Evolutionary conservation across 768 basidiomycete genomes (phyloP).

Genomic region (Basidioascus undulatus): DNA sequence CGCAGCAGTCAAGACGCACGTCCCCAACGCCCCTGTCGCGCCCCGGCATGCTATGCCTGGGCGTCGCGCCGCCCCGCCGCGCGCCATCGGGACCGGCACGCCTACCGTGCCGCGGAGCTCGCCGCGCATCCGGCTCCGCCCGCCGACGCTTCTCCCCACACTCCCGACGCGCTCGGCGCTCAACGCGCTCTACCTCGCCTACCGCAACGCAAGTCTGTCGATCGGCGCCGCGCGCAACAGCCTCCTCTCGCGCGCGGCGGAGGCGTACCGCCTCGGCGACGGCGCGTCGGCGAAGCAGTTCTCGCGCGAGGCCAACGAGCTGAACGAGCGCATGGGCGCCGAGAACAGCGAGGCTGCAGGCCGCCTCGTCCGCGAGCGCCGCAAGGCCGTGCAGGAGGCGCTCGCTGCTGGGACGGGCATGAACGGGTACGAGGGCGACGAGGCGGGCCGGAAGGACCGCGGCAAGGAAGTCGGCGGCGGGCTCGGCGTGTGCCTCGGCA

Average conservation of each 20-base stretch:
- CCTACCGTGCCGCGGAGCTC: conserved; percentile 28
- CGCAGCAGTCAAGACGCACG: conserved; percentile 4
- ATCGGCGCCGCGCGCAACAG: conserved; percentile 84
- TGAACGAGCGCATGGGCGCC: conserved; percentile 68
- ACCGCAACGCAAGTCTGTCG: conserved; percentile 67
- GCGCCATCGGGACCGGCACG: conserved; percentile 1
- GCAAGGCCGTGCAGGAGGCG: conserved; percentile 46
- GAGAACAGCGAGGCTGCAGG: conserved; percentile 70
- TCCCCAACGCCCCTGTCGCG: neutral
- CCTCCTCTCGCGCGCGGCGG: conserved; percentile 79
- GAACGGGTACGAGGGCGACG: conserved; percentile 42
- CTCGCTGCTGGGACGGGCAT: conserved; percentile 43
- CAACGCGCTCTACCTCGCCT: conserved; percentile 63
- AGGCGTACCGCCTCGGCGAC: conserved; percentile 86
- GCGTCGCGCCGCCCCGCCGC: neutral
- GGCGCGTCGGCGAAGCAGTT: conserved; percentile 89
- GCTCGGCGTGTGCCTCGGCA: conserved; percentile 66
- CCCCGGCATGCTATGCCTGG: neutral
- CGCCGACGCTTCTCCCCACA: conserved; percentile 65
- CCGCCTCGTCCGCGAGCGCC: conserved; percentile 63
- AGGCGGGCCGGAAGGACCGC: conserved; percentile 43
- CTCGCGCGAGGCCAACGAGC: conserved; percentile 73
- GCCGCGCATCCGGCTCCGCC: conserved; percentile 57
- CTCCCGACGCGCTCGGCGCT: conserved; percentile 60
- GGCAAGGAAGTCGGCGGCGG: conserved; percentile 59